Base-by-base conservation (phyloP, 2,329 filamentous ascomycete species). In the Nothophoma quercina region DNA sequence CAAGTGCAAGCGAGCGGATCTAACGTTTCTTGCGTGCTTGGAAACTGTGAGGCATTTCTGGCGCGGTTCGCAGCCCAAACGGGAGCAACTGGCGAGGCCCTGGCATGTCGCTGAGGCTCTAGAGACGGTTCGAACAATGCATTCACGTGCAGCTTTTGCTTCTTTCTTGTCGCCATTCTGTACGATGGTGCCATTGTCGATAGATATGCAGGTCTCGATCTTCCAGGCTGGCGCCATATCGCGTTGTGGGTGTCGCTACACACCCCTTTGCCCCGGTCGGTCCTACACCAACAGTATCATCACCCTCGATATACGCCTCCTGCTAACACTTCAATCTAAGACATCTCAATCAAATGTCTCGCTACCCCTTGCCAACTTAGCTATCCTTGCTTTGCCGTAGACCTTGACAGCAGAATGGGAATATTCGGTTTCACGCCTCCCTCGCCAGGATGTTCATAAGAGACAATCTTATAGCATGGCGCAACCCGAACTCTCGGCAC, bases 111-210 rank as follows among this genome's bases (percentile, higher is more conserved):
- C 49, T 42, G 26, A 35, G 30, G 46, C 46, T 15, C 32, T 33
- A 43, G 25, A 43, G 26, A 51, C 47, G 47, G 47, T 39, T 40
- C 47, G 47, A 51, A 26, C 21, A 10, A 28, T 30, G 33, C 47
- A 39, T 38, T 32, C n/a, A 34, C 40, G 9, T 8, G 15, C 18
- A 23, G 22, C 16, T 36, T 29, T 42, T 34, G 28, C 36, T 41
- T 41, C 36, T 48, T 29, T 26, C 30, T 36, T 12, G 35, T 16
- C 29, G 22, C 25, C 19, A 21, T 15, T 25, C 16, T 33, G 39
- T 50, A 28, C 47, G 22, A 43, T 26, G 42, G 47, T 36, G 25
- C 29, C n/a, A 35, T 47, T 35, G 26, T 41, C 30, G 30, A 35
- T 34, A n/a, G 9, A 21, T 13, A 44, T 43, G 47, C 39, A 51